phyloP scores from a whole-genome alignment of 106 monocot species.

The Vanilla planifolia region DNA sequence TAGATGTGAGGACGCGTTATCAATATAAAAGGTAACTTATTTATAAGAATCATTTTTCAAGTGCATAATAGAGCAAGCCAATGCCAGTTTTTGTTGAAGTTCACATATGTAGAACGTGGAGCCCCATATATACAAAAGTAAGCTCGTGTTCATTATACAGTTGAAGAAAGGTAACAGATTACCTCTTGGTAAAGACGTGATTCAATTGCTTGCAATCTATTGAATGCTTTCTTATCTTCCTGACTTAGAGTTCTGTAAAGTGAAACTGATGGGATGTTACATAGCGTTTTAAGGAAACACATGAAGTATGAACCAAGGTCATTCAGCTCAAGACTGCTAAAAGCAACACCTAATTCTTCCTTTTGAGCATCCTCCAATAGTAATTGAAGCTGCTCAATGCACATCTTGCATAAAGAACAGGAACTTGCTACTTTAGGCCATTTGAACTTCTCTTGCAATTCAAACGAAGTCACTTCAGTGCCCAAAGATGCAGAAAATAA shows the following conservation, averaged over 20 bases:
- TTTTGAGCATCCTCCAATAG: constrained; percentile 91
- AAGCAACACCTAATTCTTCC: constrained; percentile 27
- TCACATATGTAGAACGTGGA: too few species aligned
- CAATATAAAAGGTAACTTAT: too few species aligned
- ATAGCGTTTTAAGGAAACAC: constrained; percentile 63
- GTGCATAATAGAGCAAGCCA: too few species aligned
- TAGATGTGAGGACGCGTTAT: too few species aligned
- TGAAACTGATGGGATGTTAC: constrained; percentile 88
- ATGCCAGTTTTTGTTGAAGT: too few species aligned
- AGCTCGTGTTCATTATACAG: too few species aligned
- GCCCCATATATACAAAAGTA: too few species aligned
- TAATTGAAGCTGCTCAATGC: constrained; percentile 77
- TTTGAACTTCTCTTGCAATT: constrained; percentile 91
- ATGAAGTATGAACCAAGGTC: constrained; percentile 85
- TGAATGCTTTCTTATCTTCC: constrained; percentile 82
- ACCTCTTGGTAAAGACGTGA: constrained; percentile 74
- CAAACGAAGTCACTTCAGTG: constrained; percentile 92
- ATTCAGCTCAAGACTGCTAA: constrained; percentile 29
- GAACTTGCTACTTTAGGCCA: constrained; percentile 86
- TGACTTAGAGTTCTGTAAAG: constrained; percentile 56
- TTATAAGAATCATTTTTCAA: too few species aligned
- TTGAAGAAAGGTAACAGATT: too few species aligned
- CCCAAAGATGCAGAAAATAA: constrained; percentile 93
- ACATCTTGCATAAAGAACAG: constrained; percentile 53
- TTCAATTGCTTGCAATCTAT: constrained; percentile 52